phyloP scores from a whole-genome alignment of 495 filamentous ascomycete genomes.

The Rusavskia elegans region DNA sequence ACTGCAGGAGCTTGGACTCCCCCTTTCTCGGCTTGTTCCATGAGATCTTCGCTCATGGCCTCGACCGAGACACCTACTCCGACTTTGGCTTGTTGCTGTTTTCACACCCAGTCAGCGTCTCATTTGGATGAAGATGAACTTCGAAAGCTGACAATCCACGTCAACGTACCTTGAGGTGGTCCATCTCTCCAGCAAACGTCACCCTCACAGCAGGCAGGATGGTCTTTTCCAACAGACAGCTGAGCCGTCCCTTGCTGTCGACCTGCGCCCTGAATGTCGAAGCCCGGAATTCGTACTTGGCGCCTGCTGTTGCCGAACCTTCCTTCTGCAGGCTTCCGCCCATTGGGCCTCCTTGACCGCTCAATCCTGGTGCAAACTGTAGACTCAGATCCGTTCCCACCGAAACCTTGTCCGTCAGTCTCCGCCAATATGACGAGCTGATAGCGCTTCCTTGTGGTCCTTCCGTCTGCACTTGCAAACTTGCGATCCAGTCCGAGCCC shows the following conservation, averaged over 20 bases:
- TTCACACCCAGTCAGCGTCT: constrained; percentile 8
- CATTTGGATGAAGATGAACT: neutral
- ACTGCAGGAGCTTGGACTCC: constrained; percentile 15
- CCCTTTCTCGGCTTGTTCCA: constrained; percentile 72
- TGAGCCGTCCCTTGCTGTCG: constrained; percentile 84
- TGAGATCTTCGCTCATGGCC: constrained; percentile 71
- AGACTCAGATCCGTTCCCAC: constrained; percentile 92
- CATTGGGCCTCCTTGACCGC: constrained; percentile 41
- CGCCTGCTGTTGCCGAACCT: constrained; percentile 77
- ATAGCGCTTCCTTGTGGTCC: constrained; percentile 39
- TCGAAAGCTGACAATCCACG: neutral
- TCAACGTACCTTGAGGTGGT: constrained; percentile 78
- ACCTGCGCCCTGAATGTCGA: constrained; percentile 91
- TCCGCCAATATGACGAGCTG: constrained; percentile 88
- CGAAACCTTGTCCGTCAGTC: constrained; percentile 86
- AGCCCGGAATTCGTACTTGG: constrained; percentile 95
- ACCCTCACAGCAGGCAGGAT: constrained; percentile 78
- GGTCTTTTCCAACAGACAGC: constrained; percentile 86
- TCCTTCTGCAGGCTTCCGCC: constrained; percentile 62
- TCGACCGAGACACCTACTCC: constrained; percentile 92
- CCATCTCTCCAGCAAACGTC: constrained; percentile 93
- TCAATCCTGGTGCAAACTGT: constrained; percentile 48
- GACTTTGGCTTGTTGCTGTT: constrained; percentile 83
- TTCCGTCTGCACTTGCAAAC: constrained; percentile 66
- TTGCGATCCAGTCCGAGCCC: constrained; percentile 78